These are phyloP conservation scores for Jamesozyma rosinii DNA, from an alignment of 805 yeast species.

Conservation along the genomic window DNA sequence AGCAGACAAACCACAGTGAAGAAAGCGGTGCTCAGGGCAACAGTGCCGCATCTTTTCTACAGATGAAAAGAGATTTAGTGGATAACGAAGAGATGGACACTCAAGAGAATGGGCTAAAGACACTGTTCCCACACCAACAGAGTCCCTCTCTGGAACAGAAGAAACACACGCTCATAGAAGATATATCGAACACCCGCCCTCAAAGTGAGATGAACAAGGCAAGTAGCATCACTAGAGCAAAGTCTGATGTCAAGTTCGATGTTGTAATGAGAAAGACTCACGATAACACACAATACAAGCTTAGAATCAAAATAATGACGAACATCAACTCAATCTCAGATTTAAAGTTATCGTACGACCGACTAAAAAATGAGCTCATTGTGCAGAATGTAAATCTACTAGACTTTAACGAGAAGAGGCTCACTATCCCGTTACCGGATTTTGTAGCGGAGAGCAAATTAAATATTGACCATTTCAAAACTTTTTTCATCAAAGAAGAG, in stretches of 20 bases:
- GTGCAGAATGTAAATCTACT: slow-evolving; percentile 26
- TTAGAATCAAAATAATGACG: slow-evolving; percentile 33
- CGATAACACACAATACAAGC: slow-evolving; percentile 24
- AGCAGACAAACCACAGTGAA: slow-evolving; percentile 18
- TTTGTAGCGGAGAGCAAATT: slow-evolving; percentile 13
- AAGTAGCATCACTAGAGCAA: slow-evolving; percentile 2
- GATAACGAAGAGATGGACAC: slow-evolving; percentile 31
- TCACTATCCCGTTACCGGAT: slow-evolving; percentile 34
- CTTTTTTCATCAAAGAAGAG: slow-evolving; percentile 26
- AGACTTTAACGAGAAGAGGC: slow-evolving; percentile 16
- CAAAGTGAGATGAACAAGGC: background rate
- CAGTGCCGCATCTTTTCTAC: slow-evolving; percentile 17
- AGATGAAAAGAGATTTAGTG: slow-evolving; percentile 13
- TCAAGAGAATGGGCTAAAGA: slow-evolving; percentile 18
- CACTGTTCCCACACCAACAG: slow-evolving; percentile 18
- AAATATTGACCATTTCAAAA: slow-evolving; percentile 16
- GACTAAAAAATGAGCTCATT: slow-evolving; percentile 24
- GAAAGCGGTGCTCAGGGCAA: slow-evolving; percentile 29
- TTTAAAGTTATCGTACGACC: slow-evolving; percentile 28
- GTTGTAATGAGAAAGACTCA: slow-evolving; percentile 28
- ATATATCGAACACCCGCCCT: slow-evolving; percentile 28
- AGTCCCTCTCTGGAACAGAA: background rate
- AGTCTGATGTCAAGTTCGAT: slow-evolving; percentile 18
- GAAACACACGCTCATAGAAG: slow-evolving; percentile 44
- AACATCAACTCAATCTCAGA: slow-evolving; percentile 29